phyloP scores from a whole-genome alignment of 2,329 filamentous ascomycete genomes.

The Penicillium rolfsii region DNA sequence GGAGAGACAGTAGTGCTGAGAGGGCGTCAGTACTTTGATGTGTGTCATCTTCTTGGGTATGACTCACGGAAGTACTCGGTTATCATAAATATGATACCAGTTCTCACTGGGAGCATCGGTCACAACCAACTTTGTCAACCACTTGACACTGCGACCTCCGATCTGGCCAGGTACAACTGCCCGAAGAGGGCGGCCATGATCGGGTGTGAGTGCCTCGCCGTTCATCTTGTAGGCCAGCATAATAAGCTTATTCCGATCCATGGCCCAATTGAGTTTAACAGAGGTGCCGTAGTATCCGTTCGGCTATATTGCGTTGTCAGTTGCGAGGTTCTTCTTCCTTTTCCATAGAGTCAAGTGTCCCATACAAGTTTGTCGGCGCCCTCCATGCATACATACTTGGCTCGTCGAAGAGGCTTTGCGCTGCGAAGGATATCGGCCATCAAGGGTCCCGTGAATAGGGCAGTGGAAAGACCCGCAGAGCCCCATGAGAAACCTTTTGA shows the following conservation, averaged over 20 bases:
- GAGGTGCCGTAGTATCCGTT: slow-evolving; percentile 90
- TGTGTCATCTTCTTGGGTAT: background rate
- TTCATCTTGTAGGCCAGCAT: slow-evolving; percentile 93
- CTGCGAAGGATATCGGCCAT: slow-evolving; percentile 71
- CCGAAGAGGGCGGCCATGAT: slow-evolving; percentile 83
- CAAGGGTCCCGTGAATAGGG: slow-evolving; percentile 81
- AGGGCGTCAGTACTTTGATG: slow-evolving; percentile 9
- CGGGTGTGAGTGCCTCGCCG: slow-evolving; percentile 74
- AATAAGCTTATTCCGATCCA: slow-evolving; percentile 80
- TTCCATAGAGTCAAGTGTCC: too few relatives aligned
- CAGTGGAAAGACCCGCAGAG: slow-evolving; percentile 81
- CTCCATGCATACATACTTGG: slow-evolving; percentile 87
- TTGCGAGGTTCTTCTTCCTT: background rate
- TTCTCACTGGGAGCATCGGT: slow-evolving; percentile 81
- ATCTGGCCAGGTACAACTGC: slow-evolving; percentile 89
- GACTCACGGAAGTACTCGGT: slow-evolving; percentile 74
- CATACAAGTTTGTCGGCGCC: slow-evolving; percentile 75
- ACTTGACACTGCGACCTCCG: slow-evolving; percentile 89
- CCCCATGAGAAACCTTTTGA: slow-evolving; percentile 96
- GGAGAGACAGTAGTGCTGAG: slow-evolving; percentile 74
- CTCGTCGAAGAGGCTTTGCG: slow-evolving; percentile 69
- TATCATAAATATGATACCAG: slow-evolving; percentile 96
- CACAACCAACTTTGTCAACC: slow-evolving; percentile 80
- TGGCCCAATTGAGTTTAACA: slow-evolving; percentile 83
- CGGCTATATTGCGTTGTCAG: slow-evolving; percentile 52